A percentile compares a stretch with the other conserved stretches of the same genome.
phyloP scores from a whole-genome alignment of 805 yeast genomes.

The Candida fluviatilis region DNA sequence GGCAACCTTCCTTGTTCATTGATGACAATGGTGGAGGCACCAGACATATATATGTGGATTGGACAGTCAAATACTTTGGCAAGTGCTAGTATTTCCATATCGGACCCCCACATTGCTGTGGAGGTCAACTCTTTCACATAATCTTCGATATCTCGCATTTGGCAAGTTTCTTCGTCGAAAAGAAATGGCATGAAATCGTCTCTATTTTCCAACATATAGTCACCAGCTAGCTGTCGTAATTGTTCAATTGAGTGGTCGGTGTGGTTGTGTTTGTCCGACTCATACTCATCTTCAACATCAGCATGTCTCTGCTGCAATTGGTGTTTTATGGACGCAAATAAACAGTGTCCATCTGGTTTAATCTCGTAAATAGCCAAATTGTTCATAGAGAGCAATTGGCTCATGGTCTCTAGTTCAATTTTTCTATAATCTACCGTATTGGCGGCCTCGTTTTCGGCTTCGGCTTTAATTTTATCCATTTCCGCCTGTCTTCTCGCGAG shows the following conservation, averaged over 20 bases:
- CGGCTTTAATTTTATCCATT: constrained; percentile 53
- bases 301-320: constrained; percentile 59
- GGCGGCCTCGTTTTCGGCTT: constrained; percentile 70
- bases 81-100: constrained; percentile 82
- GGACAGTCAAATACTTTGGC: constrained; percentile 69
- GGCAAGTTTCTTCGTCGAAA: constrained; percentile 72
- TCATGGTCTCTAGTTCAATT: constrained; percentile 67
- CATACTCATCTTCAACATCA: not conserved
- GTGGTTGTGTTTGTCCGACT: not conserved
- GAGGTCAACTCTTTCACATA: constrained; percentile 64
- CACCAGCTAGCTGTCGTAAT: constrained; percentile 62
- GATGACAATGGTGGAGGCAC: constrained; percentile 60
- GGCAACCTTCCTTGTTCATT: constrained; percentile 53
- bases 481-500: constrained; percentile 74
- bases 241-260: constrained; percentile 36
- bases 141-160: constrained; percentile 57
- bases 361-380: constrained; percentile 62
- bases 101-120: constrained; percentile 97
- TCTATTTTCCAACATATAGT: constrained; percentile 57
- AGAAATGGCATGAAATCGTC: constrained; percentile 78
- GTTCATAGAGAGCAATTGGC: constrained; percentile 44
- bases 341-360: constrained; percentile 90
- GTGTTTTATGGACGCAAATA: constrained; percentile 81
- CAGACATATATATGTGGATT: constrained; percentile 74
- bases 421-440: constrained; percentile 61